Conservation (phyloP, 1,139 yeast species). For the Hyphopichia burtonii region DNA sequence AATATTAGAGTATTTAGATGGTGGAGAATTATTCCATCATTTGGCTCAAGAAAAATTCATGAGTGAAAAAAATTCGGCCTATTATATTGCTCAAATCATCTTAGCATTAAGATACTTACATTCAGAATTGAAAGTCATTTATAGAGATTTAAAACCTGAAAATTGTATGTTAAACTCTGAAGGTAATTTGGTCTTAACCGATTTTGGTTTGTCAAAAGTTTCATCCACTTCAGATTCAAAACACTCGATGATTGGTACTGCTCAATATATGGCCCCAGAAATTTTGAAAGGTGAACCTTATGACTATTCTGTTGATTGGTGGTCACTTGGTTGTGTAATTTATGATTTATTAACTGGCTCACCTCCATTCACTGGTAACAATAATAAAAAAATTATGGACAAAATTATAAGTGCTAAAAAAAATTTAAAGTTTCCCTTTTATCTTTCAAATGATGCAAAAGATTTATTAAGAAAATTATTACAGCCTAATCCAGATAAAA, state of each 20-base stretch:
- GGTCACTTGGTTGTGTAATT: conserved; percentile 92
- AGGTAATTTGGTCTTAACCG: conserved; percentile 86
- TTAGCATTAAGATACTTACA: conserved; percentile 82
- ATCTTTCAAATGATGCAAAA: conserved; percentile 80
- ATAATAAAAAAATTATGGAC: conserved; percentile 76
- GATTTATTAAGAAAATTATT: conserved; percentile 73
- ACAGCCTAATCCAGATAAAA: conserved; percentile 70
- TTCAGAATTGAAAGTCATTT: conserved; percentile 70
- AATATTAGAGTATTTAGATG: conserved; percentile 83
- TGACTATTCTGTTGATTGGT: conserved; percentile 90
- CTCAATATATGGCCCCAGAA: conserved; percentile 97
- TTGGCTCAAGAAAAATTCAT: conserved; percentile 49
- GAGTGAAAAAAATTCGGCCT: conserved; percentile 76
- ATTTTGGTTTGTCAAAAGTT: conserved; percentile 87
- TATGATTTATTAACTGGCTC: conserved; percentile 86
- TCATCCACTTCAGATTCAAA: conserved; percentile 47
- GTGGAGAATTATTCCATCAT: conserved; percentile 91
- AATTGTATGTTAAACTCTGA: conserved; percentile 78
- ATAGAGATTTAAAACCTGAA: conserved; percentile 91
- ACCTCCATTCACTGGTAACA: conserved; percentile 93
- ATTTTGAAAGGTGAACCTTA: conserved; percentile 82
- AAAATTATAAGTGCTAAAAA: conserved; percentile 67
- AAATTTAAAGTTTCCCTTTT: conserved; percentile 75
- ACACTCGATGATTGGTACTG: conserved; percentile 86
- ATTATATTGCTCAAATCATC: conserved; percentile 84